Evolutionary conservation across 306 rosid species (phyloP).

Genomic region (Begonia loranthoides): DNA sequence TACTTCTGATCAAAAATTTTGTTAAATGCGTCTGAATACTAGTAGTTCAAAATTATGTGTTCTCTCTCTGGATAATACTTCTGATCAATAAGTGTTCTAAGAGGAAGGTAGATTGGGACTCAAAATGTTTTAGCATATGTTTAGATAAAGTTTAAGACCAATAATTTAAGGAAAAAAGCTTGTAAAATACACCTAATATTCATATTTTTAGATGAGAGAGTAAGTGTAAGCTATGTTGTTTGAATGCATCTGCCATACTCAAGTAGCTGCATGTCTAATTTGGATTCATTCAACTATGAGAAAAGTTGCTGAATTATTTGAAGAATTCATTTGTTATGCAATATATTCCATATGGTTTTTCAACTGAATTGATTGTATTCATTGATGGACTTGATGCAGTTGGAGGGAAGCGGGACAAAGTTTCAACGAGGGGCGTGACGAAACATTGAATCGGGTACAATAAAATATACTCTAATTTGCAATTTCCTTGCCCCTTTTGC

Average conservation of each 20-base stretch:
- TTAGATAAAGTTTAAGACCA: too few relatives aligned
- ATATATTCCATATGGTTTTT: too few relatives aligned
- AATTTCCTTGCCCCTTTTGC: too few relatives aligned
- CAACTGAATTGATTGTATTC: constrained; percentile 37
- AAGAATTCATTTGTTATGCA: too few relatives aligned
- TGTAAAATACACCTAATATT: too few relatives aligned
- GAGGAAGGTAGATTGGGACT: constrained; percentile 77
- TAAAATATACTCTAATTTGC: too few relatives aligned
- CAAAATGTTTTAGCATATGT: constrained; percentile 34
- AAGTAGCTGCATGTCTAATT: too few relatives aligned
- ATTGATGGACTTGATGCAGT: constrained; percentile 96
- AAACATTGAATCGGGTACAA: constrained; percentile 77
- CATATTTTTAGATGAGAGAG: constrained; percentile 62
- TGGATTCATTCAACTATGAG: too few relatives aligned
- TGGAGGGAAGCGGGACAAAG: constrained; percentile 96
- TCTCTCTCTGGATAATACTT: constrained; percentile 53
- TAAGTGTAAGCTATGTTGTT: constrained; percentile 30
- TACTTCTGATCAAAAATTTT: constrained; percentile 17
- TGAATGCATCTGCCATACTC: too few relatives aligned
- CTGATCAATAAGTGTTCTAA: too few relatives aligned
- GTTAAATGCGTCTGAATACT: constrained; percentile 19
- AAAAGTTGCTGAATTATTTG: too few relatives aligned
- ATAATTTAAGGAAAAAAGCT: too few relatives aligned
- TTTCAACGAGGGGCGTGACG: constrained; percentile 91
- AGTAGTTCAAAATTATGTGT: constrained; percentile 23